A percentile compares a stretch with the other conserved stretches of the same genome.
Conservation (phyloP, 2,329 filamentous ascomycete genomes). For the Beauveria sp. region DNA sequence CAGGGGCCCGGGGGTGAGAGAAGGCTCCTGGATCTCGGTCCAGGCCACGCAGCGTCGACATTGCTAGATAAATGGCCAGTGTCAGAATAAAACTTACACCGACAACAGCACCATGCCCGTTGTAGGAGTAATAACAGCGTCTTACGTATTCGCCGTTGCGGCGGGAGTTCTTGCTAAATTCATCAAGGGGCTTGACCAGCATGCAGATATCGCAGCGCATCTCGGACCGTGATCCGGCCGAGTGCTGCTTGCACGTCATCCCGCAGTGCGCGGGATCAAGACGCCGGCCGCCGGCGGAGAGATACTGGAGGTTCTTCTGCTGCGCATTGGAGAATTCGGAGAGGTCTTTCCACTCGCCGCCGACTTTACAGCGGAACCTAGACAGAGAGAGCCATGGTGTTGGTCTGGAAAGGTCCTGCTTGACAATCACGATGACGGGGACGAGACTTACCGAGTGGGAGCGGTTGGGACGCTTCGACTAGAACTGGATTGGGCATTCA, state of each 20-base stretch:
- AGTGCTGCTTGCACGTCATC: slow-evolving; percentile 30
- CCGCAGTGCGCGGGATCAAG: slow-evolving; percentile 25
- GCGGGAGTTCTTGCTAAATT: slow-evolving; percentile 24
- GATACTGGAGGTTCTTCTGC: slow-evolving; percentile 19
- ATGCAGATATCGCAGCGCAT: slow-evolving; percentile 25
- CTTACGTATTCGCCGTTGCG: slow-evolving; percentile 25
- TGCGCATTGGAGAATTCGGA: slow-evolving; percentile 26
- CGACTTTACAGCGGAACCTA: slow-evolving; percentile 5
- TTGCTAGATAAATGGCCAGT: slow-evolving; percentile 18
- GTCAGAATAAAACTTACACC: not conserved
- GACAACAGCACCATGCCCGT: too few species aligned
- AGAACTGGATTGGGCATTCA: not conserved
- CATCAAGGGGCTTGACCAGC: slow-evolving; percentile 18
- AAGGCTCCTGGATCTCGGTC: slow-evolving; percentile 28
- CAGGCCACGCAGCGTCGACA: slow-evolving; percentile 30
- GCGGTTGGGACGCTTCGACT: not conserved
- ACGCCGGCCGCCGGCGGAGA: not conserved
- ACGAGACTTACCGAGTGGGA: not conserved
- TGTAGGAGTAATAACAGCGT: not conserved
- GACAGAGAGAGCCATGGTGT: not conserved
- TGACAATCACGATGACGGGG: too few species aligned
- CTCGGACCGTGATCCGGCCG: slow-evolving; percentile 18
- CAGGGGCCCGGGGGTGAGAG: slow-evolving; percentile 21
- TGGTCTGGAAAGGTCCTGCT: not conserved
- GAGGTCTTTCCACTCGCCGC: slow-evolving; percentile 18